A percentile compares a stretch with the other conserved stretches of the same genome.
Conservation (phyloP, 2,329 filamentous ascomycete species). For the Ciborinia camelliae region DNA sequence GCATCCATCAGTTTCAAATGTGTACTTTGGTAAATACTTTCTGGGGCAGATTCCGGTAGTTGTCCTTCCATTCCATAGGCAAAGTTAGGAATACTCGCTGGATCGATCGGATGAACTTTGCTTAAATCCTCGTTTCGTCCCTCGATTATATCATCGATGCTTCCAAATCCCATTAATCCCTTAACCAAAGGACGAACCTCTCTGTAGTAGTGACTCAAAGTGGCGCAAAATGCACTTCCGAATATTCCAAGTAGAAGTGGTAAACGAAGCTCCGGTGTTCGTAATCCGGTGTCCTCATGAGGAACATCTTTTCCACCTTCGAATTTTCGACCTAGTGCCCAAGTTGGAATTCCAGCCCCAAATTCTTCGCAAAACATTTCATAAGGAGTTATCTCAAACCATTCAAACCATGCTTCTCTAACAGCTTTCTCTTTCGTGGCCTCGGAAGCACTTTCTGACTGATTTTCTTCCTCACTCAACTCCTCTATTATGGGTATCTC, state of each 20-base stretch:
- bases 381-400: slow-evolving; percentile 94
- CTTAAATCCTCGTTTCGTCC: slow-evolving; percentile 79
- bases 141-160: slow-evolving; percentile 78
- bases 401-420: slow-evolving; percentile 88
- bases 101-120: slow-evolving; percentile 93
- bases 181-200: slow-evolving; percentile 82
- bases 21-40: slow-evolving; percentile 65
- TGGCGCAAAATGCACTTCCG: slow-evolving; percentile 94
- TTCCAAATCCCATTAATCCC: slow-evolving; percentile 68
- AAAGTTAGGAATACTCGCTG: slow-evolving; percentile 87
- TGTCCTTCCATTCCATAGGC: slow-evolving; percentile 74
- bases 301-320: slow-evolving; percentile 64
- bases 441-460: slow-evolving; percentile 42
- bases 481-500: slow-evolving; percentile 73
- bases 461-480: slow-evolving; percentile 39
- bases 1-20: slow-evolving; percentile 91
- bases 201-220: slow-evolving; percentile 91
- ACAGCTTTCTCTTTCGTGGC: slow-evolving; percentile 50
- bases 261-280: slow-evolving; percentile 79
- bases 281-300: slow-evolving; percentile 62
- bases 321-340: slow-evolving; percentile 85
- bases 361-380: slow-evolving; percentile 96
- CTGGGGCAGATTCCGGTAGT: slow-evolving; percentile 73
- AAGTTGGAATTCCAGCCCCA: slow-evolving; percentile 86
- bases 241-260: slow-evolving; percentile 91